phyloP scores from a whole-genome alignment of 805 yeast species.

The Kluyveromyces lactis region DNA sequence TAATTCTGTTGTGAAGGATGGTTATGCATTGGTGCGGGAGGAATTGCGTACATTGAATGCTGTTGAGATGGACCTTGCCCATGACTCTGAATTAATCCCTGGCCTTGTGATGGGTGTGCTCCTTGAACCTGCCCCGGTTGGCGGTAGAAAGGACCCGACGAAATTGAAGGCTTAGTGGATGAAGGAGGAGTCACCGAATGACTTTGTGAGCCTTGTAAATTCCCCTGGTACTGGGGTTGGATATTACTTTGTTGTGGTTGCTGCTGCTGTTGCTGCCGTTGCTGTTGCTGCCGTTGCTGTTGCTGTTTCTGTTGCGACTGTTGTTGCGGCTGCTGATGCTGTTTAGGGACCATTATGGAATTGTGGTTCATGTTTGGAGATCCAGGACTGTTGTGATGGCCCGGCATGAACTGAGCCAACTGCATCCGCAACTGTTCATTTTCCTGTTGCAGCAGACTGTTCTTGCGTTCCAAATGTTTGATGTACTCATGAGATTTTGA shows the following conservation, averaged over 20 bases:
- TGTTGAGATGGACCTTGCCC: no score
- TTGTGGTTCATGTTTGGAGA: background rate
- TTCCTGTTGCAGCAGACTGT: slow-evolving; percentile 43
- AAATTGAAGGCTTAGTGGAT: slow-evolving; percentile 5
- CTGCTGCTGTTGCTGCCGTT: slow-evolving; percentile 11
- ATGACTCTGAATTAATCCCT: no score
- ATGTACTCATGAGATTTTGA: slow-evolving; percentile 78
- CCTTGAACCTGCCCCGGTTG: background rate
- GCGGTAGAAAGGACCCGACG: slow-evolving; percentile 1
- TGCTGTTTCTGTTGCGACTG: slow-evolving; percentile 4
- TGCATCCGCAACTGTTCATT: slow-evolving; percentile 37
- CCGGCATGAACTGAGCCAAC: slow-evolving; percentile 6
- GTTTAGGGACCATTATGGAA: background rate
- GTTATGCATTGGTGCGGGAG: background rate
- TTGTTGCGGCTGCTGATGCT: background rate
- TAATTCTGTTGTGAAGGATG: background rate
- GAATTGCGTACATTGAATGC: background rate
- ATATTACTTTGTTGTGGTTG: no score
- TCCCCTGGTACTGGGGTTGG: no score
- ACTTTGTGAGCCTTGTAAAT: background rate
- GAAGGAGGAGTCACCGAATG: slow-evolving; percentile 5
- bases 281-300: slow-evolving; percentile 10
- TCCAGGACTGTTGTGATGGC: background rate
- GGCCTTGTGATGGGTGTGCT: no score
- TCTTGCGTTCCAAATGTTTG: slow-evolving; percentile 57